phyloP scores from a whole-genome alignment of 2,329 filamentous ascomycete species.

The Elsinoe necatrix region DNA sequence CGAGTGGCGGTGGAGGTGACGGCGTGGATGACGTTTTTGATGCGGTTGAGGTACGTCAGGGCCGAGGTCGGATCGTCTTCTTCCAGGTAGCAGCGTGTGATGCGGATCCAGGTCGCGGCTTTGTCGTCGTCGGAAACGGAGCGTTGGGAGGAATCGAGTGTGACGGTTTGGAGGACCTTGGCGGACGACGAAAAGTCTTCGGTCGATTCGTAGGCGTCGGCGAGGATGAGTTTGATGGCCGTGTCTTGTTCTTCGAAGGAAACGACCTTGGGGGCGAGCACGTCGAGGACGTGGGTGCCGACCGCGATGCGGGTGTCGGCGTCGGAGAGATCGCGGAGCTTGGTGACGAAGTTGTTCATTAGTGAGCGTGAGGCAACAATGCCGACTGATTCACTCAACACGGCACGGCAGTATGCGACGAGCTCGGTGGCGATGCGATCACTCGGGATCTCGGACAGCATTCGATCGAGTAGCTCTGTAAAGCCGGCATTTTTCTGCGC shows the following conservation, averaged over 20 bases:
- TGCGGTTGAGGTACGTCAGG: conserved; percentile 82
- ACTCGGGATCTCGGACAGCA: conserved; percentile 40
- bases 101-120: conserved; percentile 81
- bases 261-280: conserved; percentile 57
- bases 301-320: conserved; percentile 65
- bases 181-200: conserved; percentile 77
- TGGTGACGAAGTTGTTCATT: conserved; percentile 56
- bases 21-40: conserved; percentile 82
- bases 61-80: conserved; percentile 82
- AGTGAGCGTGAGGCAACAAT: conserved; percentile 68
- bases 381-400: conserved; percentile 61
- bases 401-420: conserved; percentile 53
- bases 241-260: conserved; percentile 82
- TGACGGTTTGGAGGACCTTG: conserved; percentile 69
- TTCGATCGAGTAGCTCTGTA: conserved; percentile 48
- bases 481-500: conserved; percentile 49
- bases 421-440: conserved; percentile 49
- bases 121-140: conserved; percentile 74
- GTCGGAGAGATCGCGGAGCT: conserved; percentile 53
- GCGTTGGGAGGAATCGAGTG: conserved; percentile 81
- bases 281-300: conserved; percentile 58
- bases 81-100: conserved; percentile 89
- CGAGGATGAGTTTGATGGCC: conserved; percentile 68
- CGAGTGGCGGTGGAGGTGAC: conserved; percentile 65
- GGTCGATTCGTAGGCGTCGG: conserved; percentile 70